These are phyloP conservation scores for Moesziomyces sp. DNA, from an alignment of 1,284 basidiomycete species.

Conservation along the genomic window DNA sequence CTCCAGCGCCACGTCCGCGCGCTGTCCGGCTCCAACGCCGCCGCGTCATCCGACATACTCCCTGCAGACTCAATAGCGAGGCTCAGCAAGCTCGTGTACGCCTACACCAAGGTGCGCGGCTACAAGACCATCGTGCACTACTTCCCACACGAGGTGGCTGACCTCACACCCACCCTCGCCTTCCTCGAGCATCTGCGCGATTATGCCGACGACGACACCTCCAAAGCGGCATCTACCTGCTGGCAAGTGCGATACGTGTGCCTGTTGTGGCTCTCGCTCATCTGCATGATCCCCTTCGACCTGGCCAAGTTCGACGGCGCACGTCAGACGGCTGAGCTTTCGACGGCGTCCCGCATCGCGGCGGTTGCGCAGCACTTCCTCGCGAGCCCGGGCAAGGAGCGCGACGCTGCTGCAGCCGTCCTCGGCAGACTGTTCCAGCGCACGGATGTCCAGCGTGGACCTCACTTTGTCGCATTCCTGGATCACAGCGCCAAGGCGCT, in stretches of 20 bases:
- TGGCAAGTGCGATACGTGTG: slow-evolving; percentile 89
- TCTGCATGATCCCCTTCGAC: slow-evolving; percentile 93
- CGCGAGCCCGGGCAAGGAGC: slow-evolving; percentile 79
- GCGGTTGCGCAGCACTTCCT: slow-evolving; percentile 75
- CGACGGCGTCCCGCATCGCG: slow-evolving; percentile 74
- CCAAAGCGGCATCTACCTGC: not conserved
- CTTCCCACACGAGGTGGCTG: slow-evolving; percentile 87
- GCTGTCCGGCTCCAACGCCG: not conserved
- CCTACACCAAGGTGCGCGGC: slow-evolving; percentile 88
- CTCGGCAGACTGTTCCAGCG: slow-evolving; percentile 81
- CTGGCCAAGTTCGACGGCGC: slow-evolving; percentile 83
- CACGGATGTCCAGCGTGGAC: slow-evolving; percentile 39
- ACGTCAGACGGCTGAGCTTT: slow-evolving; percentile 45
- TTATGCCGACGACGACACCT: not conserved
- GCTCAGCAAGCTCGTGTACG: slow-evolving; percentile 75
- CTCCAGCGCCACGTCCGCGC: slow-evolving; percentile 45
- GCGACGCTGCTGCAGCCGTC: slow-evolving; percentile 79
- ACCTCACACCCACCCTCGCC: slow-evolving; percentile 79
- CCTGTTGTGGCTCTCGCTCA: slow-evolving; percentile 90
- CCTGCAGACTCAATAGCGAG: not conserved
- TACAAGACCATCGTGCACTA: slow-evolving; percentile 90
- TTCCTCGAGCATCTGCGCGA: slow-evolving; percentile 73
- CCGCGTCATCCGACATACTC: not conserved
- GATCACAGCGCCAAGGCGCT: slow-evolving; percentile 13
- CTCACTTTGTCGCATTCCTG: slow-evolving; percentile 19